Base-by-base conservation (phyloP, 169 alveolate species). In the Besnoitia besnoiti region DNA sequence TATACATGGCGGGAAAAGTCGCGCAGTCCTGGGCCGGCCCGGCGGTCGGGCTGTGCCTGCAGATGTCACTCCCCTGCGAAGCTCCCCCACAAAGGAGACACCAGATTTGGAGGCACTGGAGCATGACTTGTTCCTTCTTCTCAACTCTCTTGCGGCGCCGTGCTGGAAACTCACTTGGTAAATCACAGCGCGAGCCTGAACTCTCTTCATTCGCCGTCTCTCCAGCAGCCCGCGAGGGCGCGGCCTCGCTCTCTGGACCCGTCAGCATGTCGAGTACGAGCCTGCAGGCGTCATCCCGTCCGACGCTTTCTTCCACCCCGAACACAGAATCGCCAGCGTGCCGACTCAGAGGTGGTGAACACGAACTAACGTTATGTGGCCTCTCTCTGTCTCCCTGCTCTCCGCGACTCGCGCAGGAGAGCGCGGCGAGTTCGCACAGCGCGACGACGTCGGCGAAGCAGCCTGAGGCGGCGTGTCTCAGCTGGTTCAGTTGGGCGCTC, bases 41-140 rank as follows among this genome's bases (percentile, higher is more conserved):
- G n/a, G n/a, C n/a, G n/a, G n/a, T n/a, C 67, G 55, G 5, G 24
- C 24, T 3, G 67, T 21, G 67, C 30, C 67, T 16, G 12, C 67
- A 16, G n/a, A n/a, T n/a, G n/a, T n/a, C n/a, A n/a, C n/a, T n/a
- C n/a, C n/a, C n/a, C n/a, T n/a, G n/a, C n/a, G n/a, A n/a, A n/a
- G n/a, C 19, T 10, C 62, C 62, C 62, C 10, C 19, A 19, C 62
- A 67, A 42, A 19, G 37, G 76, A 67, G 44, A 67, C 80, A 30
- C 80, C 80, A 67, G 47, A 67, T 35, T 7, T 67, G 80, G 39
- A 67, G 80, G 21, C 39, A 35, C 80, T 67, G 80, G 42, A 67
- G 40, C 40, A 67, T 37, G 47, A 67, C 39, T 35, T 67, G 39
- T 67, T 67, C 80, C n/a, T n/a, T 67, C n/a, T 5, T 67, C 46